phyloP scores from a whole-genome alignment of 495 filamentous ascomycete species.

The Trichoderma asperelloides region DNA sequence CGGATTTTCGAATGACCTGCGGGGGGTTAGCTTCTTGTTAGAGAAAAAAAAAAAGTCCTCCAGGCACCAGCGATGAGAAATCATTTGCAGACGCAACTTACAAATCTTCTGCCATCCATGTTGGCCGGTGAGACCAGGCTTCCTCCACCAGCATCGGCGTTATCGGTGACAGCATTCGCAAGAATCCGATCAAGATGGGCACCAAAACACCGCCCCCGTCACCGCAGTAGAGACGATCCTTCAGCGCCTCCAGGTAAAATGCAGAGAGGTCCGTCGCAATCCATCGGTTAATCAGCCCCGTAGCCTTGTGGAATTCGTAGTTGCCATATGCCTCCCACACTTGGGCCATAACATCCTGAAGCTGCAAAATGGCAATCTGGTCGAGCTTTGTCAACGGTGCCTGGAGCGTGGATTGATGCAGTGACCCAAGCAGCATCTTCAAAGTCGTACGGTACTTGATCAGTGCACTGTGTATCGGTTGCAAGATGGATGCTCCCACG shows the following conservation, averaged over 20 bases:
- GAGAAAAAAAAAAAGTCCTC: not conserved
- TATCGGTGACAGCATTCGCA: conserved; percentile 71
- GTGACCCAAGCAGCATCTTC: conserved; percentile 77
- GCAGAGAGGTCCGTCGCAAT: conserved; percentile 74
- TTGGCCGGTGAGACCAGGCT: conserved; percentile 69
- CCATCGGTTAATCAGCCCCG: conserved; percentile 66
- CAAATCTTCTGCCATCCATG: conserved; percentile 44
- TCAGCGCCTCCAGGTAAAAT: conserved; percentile 87
- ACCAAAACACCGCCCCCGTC: conserved; percentile 57
- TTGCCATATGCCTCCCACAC: conserved; percentile 55
- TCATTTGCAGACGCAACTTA: conserved; percentile 11
- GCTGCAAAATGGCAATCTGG: conserved; percentile 66
- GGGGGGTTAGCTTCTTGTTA: not conserved
- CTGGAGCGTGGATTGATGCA: conserved; percentile 49
- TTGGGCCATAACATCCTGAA: conserved; percentile 49
- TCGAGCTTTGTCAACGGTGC: conserved; percentile 48
- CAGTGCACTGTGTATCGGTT: conserved; percentile 60
- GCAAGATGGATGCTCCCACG: conserved; percentile 65
- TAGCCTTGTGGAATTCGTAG: conserved; percentile 76
- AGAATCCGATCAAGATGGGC: conserved; percentile 58
- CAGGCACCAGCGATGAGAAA: not conserved
- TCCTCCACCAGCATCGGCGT: conserved; percentile 82
- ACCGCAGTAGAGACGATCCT: conserved; percentile 82
- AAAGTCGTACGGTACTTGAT: conserved; percentile 81
- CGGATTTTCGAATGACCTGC: conserved; percentile 24